Evolutionary conservation across 1,284 basidiomycete species (phyloP).

Genomic region (Rhodotorula mucilaginosa): DNA sequence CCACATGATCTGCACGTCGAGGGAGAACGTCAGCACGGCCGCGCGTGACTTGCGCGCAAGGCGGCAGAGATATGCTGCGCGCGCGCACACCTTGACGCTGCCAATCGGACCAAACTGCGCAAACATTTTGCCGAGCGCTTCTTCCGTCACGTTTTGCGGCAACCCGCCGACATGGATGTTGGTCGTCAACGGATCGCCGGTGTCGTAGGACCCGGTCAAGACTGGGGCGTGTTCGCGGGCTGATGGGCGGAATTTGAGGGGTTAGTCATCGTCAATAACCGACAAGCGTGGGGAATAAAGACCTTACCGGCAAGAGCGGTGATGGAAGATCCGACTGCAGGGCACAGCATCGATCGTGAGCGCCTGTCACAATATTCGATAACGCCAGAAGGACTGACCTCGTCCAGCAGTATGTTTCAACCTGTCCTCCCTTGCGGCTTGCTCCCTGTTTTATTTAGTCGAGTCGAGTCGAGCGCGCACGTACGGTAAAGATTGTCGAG

Average conservation of each 20-base stretch:
- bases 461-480: neutral
- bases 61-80: too few relatives aligned
- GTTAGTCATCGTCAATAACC: neutral
- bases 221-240: constrained; percentile 38
- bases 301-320: constrained; percentile 75
- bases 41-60: too few relatives aligned
- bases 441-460: constrained; percentile 62
- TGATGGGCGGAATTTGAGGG: neutral
- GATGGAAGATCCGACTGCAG: constrained; percentile 61
- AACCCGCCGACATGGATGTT: constrained; percentile 75
- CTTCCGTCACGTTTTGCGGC: constrained; percentile 78
- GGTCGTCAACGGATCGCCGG: constrained; percentile 81
- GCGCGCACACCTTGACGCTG: constrained; percentile 49
- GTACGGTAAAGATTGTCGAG: too few relatives aligned
- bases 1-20: constrained; percentile 76
- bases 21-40: too few relatives aligned
- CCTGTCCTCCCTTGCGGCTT: constrained; percentile 80
- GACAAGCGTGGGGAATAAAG: too few relatives aligned
- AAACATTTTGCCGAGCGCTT: constrained; percentile 79
- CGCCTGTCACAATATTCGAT: too few relatives aligned
- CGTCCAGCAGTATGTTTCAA: constrained; percentile 60
- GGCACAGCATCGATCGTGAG: neutral
- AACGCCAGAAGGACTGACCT: constrained; percentile 5
- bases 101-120: constrained; percentile 58
- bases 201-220: constrained; percentile 70